Base-by-base conservation (phyloP, 2,329 filamentous ascomycete genomes). In the Onygena corvina region DNA sequence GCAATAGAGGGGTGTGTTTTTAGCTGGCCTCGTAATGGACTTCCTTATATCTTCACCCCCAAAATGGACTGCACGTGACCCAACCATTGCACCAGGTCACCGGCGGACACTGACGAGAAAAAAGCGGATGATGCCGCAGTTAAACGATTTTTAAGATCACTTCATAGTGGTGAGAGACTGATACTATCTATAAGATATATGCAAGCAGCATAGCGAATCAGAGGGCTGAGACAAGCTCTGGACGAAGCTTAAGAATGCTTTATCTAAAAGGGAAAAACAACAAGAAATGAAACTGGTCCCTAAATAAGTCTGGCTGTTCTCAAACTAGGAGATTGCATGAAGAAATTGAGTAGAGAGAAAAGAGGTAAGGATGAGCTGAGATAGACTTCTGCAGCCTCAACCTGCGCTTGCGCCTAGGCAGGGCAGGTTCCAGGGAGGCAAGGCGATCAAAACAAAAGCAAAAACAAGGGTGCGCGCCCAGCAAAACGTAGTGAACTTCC, bases 171-270 rank as follows among this genome's bases (percentile, higher is more conserved):
- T n/a, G n/a, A n/a, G n/a, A n/a, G n/a, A n/a, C n/a, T n/a, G n/a
- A n/a, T n/a, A n/a, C n/a, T n/a, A n/a, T n/a, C n/a, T n/a, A n/a
- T n/a, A n/a, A n/a, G n/a, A n/a, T n/a, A n/a, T n/a, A n/a, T n/a
- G n/a, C n/a, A n/a, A n/a, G n/a, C n/a, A n/a, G n/a, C n/a, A n/a
- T n/a, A n/a, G n/a, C 21, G 16, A n/a, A 11, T 27, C 36, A 42
- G 36, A 42, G 36, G 36, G 12, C 36, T 42, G 36, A n/a, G 21
- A 42, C 36, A 25, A 27, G 21, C 21, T 42, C 36, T 42, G 21
- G 21, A 20, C n/a, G n/a, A n/a, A n/a, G n/a, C n/a, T 11, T 27
- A 16, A 25, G 27, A 42, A 25, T 8, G 8, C 21, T n/a, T 42
- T n/a, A 42, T 8, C 18, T 8, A 40, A 42, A 27, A 27, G 12